phyloP scores from a whole-genome alignment of 306 rosid species.

The Ziziphus jujuba region DNA sequence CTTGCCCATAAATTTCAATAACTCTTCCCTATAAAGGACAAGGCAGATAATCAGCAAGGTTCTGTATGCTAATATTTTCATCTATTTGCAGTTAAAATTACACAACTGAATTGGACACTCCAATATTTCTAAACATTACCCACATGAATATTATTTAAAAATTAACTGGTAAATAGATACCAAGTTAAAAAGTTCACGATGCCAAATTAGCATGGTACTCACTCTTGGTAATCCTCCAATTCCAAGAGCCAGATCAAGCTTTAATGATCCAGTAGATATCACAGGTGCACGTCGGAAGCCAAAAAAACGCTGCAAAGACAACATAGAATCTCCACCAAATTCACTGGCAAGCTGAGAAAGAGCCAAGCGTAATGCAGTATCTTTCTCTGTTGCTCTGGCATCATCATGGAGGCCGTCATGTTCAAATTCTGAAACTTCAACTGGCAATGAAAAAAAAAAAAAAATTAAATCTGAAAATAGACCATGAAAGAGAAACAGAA shows the following conservation, averaged over 20 bases:
- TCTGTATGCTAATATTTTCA: not conserved
- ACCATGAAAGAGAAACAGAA: too few species aligned
- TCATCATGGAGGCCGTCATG: constrained; percentile 49
- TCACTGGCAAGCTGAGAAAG: constrained; percentile 61
- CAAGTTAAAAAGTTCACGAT: too few species aligned
- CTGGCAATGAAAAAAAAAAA: constrained; percentile 4
- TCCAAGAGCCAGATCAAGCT: constrained; percentile 87
- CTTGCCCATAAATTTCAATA: constrained; percentile 83
- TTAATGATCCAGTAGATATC: constrained; percentile 73
- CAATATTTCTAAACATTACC: not conserved
- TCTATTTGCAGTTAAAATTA: not conserved
- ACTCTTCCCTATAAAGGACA: constrained; percentile 68
- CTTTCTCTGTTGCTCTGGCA: constrained; percentile 58
- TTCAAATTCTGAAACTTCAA: constrained; percentile 53
- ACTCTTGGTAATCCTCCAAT: constrained; percentile 90
- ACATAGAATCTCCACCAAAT: constrained; percentile 62
- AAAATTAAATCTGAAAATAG: too few species aligned
- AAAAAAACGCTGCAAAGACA: constrained; percentile 57
- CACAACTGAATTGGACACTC: not conserved
- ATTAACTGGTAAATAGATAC: too few species aligned
- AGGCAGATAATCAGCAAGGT: constrained; percentile 1
- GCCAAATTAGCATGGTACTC: too few species aligned
- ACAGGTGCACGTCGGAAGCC: constrained; percentile 51
- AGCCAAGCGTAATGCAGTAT: constrained; percentile 58
- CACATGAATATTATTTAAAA: too few species aligned